Evolutionary conservation across 331 rosid genomes (phyloP), one percentile per base, ranked within the genome.

Genomic region (Phaseolus coccineus): DNA sequence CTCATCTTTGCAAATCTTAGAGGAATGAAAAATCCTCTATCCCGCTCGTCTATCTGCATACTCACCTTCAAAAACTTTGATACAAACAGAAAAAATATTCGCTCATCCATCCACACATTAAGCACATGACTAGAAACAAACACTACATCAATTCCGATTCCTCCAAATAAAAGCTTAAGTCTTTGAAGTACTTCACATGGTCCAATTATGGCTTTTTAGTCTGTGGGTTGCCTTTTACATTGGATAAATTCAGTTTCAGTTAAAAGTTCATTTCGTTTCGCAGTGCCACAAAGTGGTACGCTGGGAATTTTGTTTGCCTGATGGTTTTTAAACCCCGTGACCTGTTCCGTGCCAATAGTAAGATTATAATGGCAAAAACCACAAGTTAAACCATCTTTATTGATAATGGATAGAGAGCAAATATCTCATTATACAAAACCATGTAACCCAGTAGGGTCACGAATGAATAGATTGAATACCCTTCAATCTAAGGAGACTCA

Each of bases 381-480:
- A 37, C 73, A 40, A 68, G 69, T 79, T 11, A 40, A 63, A 28
- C 78, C 30, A 70, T 84, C 72, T 87, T 89, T 87, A 84, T 87
- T 82, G 53, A 59, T 64, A 83, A 82, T 71, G 40, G 80, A 71
- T 79, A 84, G 88, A 82, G 68, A 82, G 57, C 65, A 61, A 69
- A 75, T 52, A 61, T 74, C 83, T 73, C 81, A n/a, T 37, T 42
- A 57, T 84, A 86, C 89, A 82, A 78, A 86, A 80, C 70, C 8
- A 79, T 69, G 76, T 78, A 53, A 67, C 80, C 84, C 57, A 35
- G 24, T 62, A 63, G 82, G 91, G 82, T 71, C 48, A 65, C 56
- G 44, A 77, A 76, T 82, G 82, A 83, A 86, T 78, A 74, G 80
- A 73, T 48, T 66, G 33, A 47, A 74, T 77, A 80, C 74, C 57